These are phyloP conservation scores for Kluyveromyces starmeri DNA, from an alignment of 805 yeast species.

Conservation along the genomic window DNA sequence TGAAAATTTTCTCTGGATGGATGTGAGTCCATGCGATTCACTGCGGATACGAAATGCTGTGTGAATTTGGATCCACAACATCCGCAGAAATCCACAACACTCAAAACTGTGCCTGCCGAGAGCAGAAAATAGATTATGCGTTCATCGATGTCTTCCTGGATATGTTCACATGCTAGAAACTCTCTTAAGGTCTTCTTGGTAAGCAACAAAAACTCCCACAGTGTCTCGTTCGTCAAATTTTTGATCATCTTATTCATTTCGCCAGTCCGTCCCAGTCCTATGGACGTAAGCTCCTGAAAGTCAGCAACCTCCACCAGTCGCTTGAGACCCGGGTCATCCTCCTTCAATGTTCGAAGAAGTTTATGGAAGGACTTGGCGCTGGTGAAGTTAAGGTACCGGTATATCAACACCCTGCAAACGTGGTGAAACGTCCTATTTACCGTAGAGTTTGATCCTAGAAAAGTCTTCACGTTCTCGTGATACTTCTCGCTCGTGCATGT, in stretches of 20 bases:
- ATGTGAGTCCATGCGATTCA: slow-evolving; percentile 18
- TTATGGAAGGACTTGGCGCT: slow-evolving; percentile 73
- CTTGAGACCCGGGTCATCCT: slow-evolving; percentile 32
- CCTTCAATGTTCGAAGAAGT: slow-evolving; percentile 47
- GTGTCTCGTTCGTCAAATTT: slow-evolving; percentile 73
- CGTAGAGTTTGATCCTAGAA: slow-evolving; percentile 43
- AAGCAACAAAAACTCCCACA: slow-evolving; percentile 48
- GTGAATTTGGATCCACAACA: slow-evolving; percentile 61
- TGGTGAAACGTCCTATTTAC: slow-evolving; percentile 52
- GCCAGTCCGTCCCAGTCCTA: slow-evolving; percentile 83
- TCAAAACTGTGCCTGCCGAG: slow-evolving; percentile 32
- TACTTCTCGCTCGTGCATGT: slow-evolving; percentile 38
- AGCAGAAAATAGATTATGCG: slow-evolving; percentile 26
- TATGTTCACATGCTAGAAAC: slow-evolving; percentile 76
- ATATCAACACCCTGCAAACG: slow-evolving; percentile 47
- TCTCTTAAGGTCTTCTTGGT: slow-evolving; percentile 61
- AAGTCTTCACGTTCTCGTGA: slow-evolving; percentile 39
- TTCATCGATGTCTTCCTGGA: slow-evolving; percentile 71
- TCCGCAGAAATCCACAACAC: slow-evolving; percentile 82
- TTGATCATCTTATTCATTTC: slow-evolving; percentile 87
- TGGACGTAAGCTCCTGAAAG: slow-evolving; percentile 80
- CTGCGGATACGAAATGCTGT: slow-evolving; percentile 40
- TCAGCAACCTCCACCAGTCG: slow-evolving; percentile 59
- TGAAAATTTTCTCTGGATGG: slow-evolving; percentile 27
- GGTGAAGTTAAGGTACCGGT: slow-evolving; percentile 63